A percentile compares a stretch with the other conserved stretches of the same genome.
phyloP scores from a whole-genome alignment of 257 asterid species.

The Datura wrightii region DNA sequence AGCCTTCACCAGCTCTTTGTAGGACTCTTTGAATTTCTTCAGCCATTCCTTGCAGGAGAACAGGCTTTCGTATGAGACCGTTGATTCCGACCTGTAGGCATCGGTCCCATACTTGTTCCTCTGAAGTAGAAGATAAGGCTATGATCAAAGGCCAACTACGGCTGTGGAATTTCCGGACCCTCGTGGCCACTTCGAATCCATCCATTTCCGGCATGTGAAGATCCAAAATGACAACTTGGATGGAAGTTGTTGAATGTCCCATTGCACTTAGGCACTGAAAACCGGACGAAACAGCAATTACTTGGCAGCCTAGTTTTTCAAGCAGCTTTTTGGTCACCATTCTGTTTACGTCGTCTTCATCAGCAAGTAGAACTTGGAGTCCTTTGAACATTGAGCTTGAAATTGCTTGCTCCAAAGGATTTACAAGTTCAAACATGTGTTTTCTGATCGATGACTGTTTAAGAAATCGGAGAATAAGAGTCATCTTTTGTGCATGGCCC shows the following conservation, averaged over 20 bases:
- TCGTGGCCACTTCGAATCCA: slow-evolving; percentile 50
- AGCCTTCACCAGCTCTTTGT: slow-evolving; percentile 39
- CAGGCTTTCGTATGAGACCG: slow-evolving; percentile 52
- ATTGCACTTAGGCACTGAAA: slow-evolving; percentile 50
- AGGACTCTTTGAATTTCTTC: slow-evolving; percentile 49
- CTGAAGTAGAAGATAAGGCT: slow-evolving; percentile 49
- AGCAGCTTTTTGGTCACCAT: slow-evolving; percentile 54
- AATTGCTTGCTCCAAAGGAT: slow-evolving; percentile 26
- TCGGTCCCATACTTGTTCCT: slow-evolving; percentile 41
- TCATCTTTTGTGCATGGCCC: slow-evolving; percentile 46
- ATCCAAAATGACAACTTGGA: slow-evolving; percentile 50
- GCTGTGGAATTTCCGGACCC: slow-evolving; percentile 50
- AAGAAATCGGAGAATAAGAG: slow-evolving; percentile 45
- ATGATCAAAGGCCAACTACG: slow-evolving; percentile 51
- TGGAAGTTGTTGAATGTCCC: slow-evolving; percentile 41
- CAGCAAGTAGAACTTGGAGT: slow-evolving; percentile 48
- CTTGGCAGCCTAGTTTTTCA: slow-evolving; percentile 53
- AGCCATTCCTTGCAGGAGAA: slow-evolving; percentile 48
- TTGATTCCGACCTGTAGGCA: slow-evolving; percentile 51
- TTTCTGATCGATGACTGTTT: slow-evolving; percentile 46
- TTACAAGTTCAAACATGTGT: slow-evolving; percentile 44
- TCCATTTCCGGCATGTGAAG: slow-evolving; percentile 60
- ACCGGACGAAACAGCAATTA: slow-evolving; percentile 48
- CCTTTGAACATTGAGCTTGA: slow-evolving; percentile 42
- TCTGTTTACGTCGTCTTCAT: slow-evolving; percentile 47